Conservation (phyloP, 371 early-diverging fungal species). For the Rhizopus stolonifer region DNA sequence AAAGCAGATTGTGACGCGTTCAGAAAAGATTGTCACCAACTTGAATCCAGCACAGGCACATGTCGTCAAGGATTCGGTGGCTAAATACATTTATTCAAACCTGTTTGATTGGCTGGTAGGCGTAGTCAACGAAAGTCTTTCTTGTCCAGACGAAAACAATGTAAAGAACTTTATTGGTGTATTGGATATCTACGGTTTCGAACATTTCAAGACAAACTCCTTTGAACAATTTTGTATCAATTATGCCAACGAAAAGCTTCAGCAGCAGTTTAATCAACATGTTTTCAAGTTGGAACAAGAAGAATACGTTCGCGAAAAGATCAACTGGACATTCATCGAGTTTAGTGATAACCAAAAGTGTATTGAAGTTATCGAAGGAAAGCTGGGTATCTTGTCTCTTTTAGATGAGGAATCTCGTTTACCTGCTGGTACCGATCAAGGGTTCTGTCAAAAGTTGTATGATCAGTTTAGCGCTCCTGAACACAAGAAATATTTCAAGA, state of each 20-base stretch:
- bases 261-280: conserved; percentile 85
- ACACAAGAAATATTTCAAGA: conserved; percentile 78
- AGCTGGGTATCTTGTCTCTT: conserved; percentile 90
- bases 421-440: conserved; percentile 85
- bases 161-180: conserved; percentile 87
- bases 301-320: conserved; percentile 91
- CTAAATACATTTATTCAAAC: conserved; percentile 90
- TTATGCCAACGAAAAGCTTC: conserved; percentile 96
- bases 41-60: conserved; percentile 75
- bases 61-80: conserved; percentile 87
- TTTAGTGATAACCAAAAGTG: conserved; percentile 99
- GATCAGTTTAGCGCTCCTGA: conserved; percentile 68
- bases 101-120: conserved; percentile 94
- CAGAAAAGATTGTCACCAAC: conserved; percentile 84
- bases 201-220: conserved; percentile 96
- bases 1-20: conserved; percentile 85
- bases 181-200: conserved; percentile 95
- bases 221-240: conserved; percentile 99
- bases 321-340: conserved; percentile 90
- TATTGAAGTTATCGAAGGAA: conserved; percentile 97
- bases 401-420: conserved; percentile 96
- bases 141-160: conserved; percentile 43
- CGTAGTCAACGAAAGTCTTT: conserved; percentile 77
- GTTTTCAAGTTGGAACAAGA: conserved; percentile 91
- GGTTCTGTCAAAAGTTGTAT: conserved; percentile 86